A percentile compares a stretch with the other conserved stretches of the same genome.
phyloP scores from a whole-genome alignment of 148 eudicot species.

The Chenopodium quinoa region DNA sequence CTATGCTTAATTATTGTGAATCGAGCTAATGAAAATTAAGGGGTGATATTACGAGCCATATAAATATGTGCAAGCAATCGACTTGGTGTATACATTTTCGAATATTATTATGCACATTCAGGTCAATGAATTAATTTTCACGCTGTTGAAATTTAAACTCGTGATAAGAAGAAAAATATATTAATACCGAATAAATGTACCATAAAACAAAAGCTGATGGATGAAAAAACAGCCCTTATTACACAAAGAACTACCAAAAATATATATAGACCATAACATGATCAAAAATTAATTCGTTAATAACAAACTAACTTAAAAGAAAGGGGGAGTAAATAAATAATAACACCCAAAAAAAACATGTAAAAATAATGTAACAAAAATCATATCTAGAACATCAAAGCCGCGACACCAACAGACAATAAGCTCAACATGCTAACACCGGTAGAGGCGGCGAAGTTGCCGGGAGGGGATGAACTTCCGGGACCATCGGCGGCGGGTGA shows the following conservation, averaged over 20 bases:
- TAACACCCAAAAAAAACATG: slow-evolving; percentile 9
- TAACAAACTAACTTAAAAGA: neutral
- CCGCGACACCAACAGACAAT: slow-evolving; percentile 19
- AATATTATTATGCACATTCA: too few relatives aligned
- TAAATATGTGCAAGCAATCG: too few relatives aligned
- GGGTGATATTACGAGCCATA: too few relatives aligned
- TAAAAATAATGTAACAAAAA: neutral
- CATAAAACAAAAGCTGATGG: neutral
- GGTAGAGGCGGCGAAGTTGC: slow-evolving; percentile 19
- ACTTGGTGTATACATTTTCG: too few relatives aligned
- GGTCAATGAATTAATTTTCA: too few relatives aligned
- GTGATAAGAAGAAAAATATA: slow-evolving; percentile 3
- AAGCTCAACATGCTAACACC: slow-evolving; percentile 28
- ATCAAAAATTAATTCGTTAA: slow-evolving; percentile 1
- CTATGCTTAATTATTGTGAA: too few relatives aligned
- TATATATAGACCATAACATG: slow-evolving; percentile 10
- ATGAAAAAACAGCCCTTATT: slow-evolving; percentile 23
- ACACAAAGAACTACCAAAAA: slow-evolving; percentile 13
- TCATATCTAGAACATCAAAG: slow-evolving; percentile 24
- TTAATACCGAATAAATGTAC: slow-evolving; percentile 16
- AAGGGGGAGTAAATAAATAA: neutral
- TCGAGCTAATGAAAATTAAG: too few relatives aligned
- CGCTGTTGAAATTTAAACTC: neutral
- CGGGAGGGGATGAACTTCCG: slow-evolving; percentile 1
- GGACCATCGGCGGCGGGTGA: slow-evolving; percentile 6